phyloP scores from a whole-genome alignment of 768 basidiomycete genomes.

The Gloeophyllum trabeum region DNA sequence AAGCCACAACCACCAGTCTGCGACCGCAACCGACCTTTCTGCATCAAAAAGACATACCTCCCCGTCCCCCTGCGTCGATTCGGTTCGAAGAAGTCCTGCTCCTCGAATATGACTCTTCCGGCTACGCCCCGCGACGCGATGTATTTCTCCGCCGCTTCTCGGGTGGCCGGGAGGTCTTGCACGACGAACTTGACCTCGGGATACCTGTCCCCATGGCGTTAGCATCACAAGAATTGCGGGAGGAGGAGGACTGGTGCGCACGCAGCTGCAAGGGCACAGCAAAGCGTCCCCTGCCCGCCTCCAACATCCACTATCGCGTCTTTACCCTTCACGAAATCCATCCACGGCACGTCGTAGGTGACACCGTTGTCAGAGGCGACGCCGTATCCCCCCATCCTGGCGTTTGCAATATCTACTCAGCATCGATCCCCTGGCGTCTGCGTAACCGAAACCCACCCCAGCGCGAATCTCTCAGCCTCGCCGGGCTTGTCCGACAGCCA shows the following conservation, averaged over 20 bases:
- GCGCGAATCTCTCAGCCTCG: no score
- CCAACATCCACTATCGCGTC: conserved; percentile 29
- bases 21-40: conserved; percentile 21
- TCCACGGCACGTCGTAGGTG: conserved; percentile 27
- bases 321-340: conserved; percentile 21
- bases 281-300: conserved; percentile 28
- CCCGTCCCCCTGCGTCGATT: conserved; percentile 27
- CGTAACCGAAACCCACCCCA: no score
- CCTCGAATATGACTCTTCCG: conserved; percentile 24
- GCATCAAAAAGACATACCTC: conserved; percentile 27
- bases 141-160: conserved; percentile 21
- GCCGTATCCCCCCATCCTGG: conserved; percentile 26
- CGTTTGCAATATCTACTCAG: no score
- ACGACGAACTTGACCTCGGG: conserved; percentile 27
- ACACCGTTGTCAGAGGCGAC: conserved; percentile 26
- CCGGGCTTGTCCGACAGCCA: no score
- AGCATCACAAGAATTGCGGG: no score
- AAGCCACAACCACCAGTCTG: not conserved
- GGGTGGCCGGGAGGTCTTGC: conserved; percentile 25
- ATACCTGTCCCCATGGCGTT: conserved; percentile 14
- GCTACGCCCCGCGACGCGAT: conserved; percentile 22
- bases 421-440: no score
- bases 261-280: conserved; percentile 25
- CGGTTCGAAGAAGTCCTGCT: conserved; percentile 28
- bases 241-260: no score